These are phyloP conservation scores for Mortierella sp. DNA, from an alignment of 371 early-diverging fungal species.

Conservation along the genomic window DNA sequence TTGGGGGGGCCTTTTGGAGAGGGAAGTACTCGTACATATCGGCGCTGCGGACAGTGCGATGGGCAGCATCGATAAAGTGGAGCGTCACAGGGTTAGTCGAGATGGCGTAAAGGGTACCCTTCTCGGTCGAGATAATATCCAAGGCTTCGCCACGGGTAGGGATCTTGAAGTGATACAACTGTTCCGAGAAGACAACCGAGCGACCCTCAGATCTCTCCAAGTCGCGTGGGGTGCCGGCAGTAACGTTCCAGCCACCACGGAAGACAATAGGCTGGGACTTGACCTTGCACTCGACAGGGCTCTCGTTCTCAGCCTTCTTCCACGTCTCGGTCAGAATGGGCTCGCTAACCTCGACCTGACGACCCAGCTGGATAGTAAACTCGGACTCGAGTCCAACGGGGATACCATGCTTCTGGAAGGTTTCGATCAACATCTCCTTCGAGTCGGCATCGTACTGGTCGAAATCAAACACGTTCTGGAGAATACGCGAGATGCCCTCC, in stretches of 20 bases:
- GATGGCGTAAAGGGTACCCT: slow-evolving; percentile 71
- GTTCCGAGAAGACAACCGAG: slow-evolving; percentile 76
- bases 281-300: slow-evolving; percentile 50
- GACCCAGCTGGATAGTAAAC: slow-evolving; percentile 76
- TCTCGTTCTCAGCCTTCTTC: slow-evolving; percentile 56
- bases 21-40: slow-evolving; percentile 88
- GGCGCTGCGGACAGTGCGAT: slow-evolving; percentile 68
- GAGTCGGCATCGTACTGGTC: slow-evolving; percentile 81
- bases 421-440: slow-evolving; percentile 77
- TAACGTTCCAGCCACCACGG: slow-evolving; percentile 75
- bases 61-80: slow-evolving; percentile 71
- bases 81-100: slow-evolving; percentile 81
- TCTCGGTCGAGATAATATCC: slow-evolving; percentile 71
- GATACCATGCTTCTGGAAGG: slow-evolving; percentile 85
- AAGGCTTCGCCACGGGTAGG: slow-evolving; percentile 81
- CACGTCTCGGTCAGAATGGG: slow-evolving; percentile 74
- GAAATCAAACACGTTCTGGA: slow-evolving; percentile 90
- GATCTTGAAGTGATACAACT: slow-evolving; percentile 77
- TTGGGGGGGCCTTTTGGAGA: slow-evolving; percentile 74
- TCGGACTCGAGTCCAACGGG: slow-evolving; percentile 81
- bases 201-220: slow-evolving; percentile 81
- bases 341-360: slow-evolving; percentile 64
- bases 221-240: slow-evolving; percentile 67
- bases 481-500: slow-evolving; percentile 79
- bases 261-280: slow-evolving; percentile 60